Conservation (phyloP, 73 alveolate genomes). For the Paramecium octaurelia region DNA sequence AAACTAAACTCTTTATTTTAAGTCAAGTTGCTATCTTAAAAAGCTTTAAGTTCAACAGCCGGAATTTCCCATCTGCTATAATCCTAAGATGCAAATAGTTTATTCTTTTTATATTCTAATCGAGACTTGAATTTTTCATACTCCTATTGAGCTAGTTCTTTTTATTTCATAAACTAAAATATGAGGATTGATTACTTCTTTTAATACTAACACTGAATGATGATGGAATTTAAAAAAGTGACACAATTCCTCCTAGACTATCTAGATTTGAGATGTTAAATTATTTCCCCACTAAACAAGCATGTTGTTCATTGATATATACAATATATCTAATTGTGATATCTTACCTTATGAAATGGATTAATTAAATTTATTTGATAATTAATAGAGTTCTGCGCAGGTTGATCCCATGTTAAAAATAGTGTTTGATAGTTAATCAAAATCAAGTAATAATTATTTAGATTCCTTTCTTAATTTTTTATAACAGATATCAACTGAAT, state of each 20-base stretch:
- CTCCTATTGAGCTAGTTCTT: neutral
- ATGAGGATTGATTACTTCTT: neutral
- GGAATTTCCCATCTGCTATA: conserved; percentile 20
- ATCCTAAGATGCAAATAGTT: neutral
- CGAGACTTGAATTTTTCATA: conserved; percentile 23
- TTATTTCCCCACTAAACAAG: conserved; percentile 42
- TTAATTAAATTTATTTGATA: conserved; percentile 24
- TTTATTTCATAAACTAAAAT: conserved; percentile 1
- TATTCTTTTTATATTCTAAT: conserved; percentile 1
- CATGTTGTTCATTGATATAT: conserved; percentile 17
- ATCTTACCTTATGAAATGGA: neutral
- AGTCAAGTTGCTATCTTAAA: neutral
- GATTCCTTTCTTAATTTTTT: conserved; percentile 29
- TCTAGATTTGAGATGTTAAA: neutral
- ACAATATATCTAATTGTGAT: neutral
- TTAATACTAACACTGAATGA: neutral
- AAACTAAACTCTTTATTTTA: neutral
- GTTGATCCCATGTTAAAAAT: conserved; percentile 27
- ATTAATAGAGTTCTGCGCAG: neutral
- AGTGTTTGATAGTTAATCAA: conserved; percentile 44
- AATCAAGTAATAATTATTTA: conserved; percentile 17
- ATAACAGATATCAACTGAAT: neutral
- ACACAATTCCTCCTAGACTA: neutral
- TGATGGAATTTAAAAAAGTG: conserved; percentile 25
- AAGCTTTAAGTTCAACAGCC: neutral